These are phyloP conservation scores for Lecanoromycetidae sp. DNA, from an alignment of 2,329 filamentous ascomycete genomes.

Conservation along the genomic window DNA sequence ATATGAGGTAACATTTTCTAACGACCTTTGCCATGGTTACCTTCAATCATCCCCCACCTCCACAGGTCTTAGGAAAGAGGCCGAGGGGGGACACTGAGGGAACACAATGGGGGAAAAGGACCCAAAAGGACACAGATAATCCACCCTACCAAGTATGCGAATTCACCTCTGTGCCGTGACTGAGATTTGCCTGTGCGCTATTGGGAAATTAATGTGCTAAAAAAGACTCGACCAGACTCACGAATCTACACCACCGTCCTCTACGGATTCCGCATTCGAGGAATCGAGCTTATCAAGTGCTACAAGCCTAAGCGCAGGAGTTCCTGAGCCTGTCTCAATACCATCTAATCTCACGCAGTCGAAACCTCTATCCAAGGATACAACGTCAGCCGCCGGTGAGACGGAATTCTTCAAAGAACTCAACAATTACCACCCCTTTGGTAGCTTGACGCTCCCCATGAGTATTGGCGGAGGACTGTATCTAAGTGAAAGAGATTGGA, in stretches of 20 bases:
- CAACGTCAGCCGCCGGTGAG: not conserved
- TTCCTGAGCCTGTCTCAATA: not conserved
- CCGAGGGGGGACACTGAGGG: not conserved
- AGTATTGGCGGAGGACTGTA: not conserved
- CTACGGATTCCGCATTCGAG: not conserved
- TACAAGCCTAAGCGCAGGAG: not conserved
- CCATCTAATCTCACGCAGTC: not conserved
- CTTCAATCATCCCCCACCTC: not conserved
- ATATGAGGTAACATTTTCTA: not conserved
- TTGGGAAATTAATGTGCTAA: too few species aligned
- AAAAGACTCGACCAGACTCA: not conserved
- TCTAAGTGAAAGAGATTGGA: not conserved
- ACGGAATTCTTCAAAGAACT: constrained; percentile 1
- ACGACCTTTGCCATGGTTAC: not conserved
- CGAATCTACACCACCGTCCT: not conserved
- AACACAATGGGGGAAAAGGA: not conserved
- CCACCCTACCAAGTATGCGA: not conserved
- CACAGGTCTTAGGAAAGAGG: not conserved
- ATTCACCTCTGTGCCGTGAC: too few species aligned
- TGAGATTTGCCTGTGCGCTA: too few species aligned
- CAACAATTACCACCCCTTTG: constrained; percentile 9
- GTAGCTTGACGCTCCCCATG: constrained; percentile 5
- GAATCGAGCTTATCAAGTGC: constrained; percentile 2
- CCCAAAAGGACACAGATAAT: not conserved
- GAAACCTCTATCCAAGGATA: not conserved